Conservation (phyloP, 2,329 filamentous ascomycete genomes). For the Teratosphaeria pseudoeucalypti region DNA sequence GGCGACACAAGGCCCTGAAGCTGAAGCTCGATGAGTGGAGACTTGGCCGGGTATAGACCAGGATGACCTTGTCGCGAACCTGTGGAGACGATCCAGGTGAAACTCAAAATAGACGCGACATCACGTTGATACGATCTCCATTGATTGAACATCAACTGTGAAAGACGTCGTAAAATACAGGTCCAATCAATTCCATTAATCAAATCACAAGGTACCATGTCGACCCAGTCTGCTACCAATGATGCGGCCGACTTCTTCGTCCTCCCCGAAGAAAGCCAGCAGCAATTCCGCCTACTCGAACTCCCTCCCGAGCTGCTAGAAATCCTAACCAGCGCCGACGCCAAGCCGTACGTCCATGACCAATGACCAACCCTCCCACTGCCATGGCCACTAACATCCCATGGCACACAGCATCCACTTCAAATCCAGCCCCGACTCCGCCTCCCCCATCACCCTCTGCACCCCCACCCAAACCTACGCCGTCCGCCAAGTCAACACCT, state of each 20-base stretch:
- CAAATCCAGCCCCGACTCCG: conserved; percentile 24
- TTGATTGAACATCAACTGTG: too few relatives aligned
- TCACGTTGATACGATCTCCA: too few relatives aligned
- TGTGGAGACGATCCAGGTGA: not conserved
- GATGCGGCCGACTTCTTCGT: conserved; percentile 31
- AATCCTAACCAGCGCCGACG: conserved; percentile 40
- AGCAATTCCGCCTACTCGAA: conserved; percentile 50
- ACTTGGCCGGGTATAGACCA: not conserved
- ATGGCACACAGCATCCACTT: conserved; percentile 28
- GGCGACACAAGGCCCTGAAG: not conserved
- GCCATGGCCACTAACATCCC: not conserved
- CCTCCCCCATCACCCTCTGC: conserved; percentile 45
- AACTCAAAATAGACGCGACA: not conserved
- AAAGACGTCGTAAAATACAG: too few relatives aligned
- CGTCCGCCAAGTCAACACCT: conserved; percentile 55
- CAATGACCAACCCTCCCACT: not conserved
- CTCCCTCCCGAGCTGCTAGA: conserved; percentile 48
- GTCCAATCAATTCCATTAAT: too few relatives aligned
- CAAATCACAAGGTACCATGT: conserved; percentile 24
- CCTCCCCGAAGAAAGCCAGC: conserved; percentile 32
- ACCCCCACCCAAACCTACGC: conserved; percentile 47
- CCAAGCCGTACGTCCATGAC: conserved; percentile 27
- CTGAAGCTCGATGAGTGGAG: not conserved
- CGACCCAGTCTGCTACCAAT: conserved; percentile 28
- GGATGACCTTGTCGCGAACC: not conserved